phyloP scores from a whole-genome alignment of 2,329 filamentous ascomycete genomes.

The Madurella fahalii region DNA sequence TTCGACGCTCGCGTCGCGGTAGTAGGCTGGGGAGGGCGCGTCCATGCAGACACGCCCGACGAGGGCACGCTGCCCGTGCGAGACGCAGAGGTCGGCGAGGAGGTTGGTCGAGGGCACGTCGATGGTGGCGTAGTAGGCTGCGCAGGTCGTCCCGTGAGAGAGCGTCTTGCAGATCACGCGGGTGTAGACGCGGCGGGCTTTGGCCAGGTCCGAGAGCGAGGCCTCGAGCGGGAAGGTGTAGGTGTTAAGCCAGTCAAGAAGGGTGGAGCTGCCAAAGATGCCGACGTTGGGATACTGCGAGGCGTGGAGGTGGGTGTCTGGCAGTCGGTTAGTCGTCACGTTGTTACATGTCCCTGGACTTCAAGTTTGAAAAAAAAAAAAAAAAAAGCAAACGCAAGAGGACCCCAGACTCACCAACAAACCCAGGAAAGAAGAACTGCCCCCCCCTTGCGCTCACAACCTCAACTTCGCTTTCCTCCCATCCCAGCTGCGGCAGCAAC shows the following conservation, averaged over 20 bases:
- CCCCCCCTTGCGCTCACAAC: slow-evolving; percentile 37
- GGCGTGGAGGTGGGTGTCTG: slow-evolving; percentile 94
- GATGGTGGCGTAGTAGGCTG: slow-evolving; percentile 90
- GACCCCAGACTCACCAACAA: slow-evolving; percentile 56
- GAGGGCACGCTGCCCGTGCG: slow-evolving; percentile 79
- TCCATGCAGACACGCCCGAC: slow-evolving; percentile 98
- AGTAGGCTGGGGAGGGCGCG: slow-evolving; percentile 68
- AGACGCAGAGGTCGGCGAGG: slow-evolving; percentile 77
- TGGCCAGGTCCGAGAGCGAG: slow-evolving; percentile 60
- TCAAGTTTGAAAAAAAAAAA: neutral
- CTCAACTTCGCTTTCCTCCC: slow-evolving; percentile 38
- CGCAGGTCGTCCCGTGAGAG: slow-evolving; percentile 86
- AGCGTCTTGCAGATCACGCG: slow-evolving; percentile 77
- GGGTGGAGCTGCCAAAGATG: slow-evolving; percentile 87
- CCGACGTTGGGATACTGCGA: slow-evolving; percentile 92
- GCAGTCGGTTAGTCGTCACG: neutral
- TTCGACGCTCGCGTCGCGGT: slow-evolving; percentile 66
- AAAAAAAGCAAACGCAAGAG: neutral
- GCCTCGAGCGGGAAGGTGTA: slow-evolving; percentile 95
- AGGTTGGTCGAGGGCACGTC: slow-evolving; percentile 87
- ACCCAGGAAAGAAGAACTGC: slow-evolving; percentile 80
- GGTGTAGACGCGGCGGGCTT: slow-evolving; percentile 69
- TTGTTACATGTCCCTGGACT: neutral
- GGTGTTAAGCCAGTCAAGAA: slow-evolving; percentile 87
- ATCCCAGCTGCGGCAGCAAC: slow-evolving; percentile 42